Base-by-base conservation (phyloP, 1,284 basidiomycete genomes). In the Cystobasidium pallidum region DNA sequence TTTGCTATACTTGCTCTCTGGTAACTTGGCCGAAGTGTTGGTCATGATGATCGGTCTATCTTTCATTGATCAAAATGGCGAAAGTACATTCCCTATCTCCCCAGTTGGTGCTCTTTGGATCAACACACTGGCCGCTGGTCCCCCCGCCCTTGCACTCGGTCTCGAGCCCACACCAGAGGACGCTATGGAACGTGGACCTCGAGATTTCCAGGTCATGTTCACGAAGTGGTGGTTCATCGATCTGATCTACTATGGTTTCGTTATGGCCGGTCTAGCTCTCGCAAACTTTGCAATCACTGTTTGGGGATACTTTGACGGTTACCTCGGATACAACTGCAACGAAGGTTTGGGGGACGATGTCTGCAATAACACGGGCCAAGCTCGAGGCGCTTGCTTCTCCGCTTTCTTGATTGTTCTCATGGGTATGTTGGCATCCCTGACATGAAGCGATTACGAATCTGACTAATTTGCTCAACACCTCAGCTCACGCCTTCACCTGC, bases 11-110 rank as follows among this genome's bases (percentile, higher is more conserved):
- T 36, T 72, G 2, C 39, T 66, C 1, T 41, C 58, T 0, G 85
- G 84, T 58, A 88, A 89, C 76, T 82, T 88, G 21, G 87, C 84
- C 19, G 86, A 89, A 80, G 86, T 86, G 0, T 55, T 78, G 36
- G 77, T 81, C 2, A 75, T 82, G 24, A 78, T 89, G 70, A 83
- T 89, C 72, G 89, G 88, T 13, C 82, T 91, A 17, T 86, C 85
- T 0, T 90, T 90, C 83, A 84, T 86, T 76, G 88, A 89, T 77
- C 78, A 81, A 2, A 80, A 83, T 71, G 81, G 83, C 0, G 80
- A 84, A 54, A 86, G 86, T 32, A 87, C 89, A 19, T 90, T 89
- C 81, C 89, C 89, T 0, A 82, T 90, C 11, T 85, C 86, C 10
- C 88, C 88, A 19, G 83, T 90, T 41, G 86, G 85, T 39, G 86